phyloP scores from a whole-genome alignment of 345 rosid species.

The Eucalyptus cloeziana region DNA sequence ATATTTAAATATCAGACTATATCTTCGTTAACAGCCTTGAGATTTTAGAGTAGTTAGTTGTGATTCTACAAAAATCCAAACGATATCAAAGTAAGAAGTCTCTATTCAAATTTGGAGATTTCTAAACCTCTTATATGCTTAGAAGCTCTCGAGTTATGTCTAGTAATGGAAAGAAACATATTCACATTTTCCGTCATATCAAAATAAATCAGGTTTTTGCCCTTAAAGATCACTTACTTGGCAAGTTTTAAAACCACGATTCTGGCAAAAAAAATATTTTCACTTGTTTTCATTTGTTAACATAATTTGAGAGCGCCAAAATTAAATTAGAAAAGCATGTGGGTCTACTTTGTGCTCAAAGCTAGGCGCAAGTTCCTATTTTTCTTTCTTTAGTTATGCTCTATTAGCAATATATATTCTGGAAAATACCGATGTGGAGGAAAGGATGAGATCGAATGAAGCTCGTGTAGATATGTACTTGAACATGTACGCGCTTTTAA shows the following conservation, averaged over 20 bases:
- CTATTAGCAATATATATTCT: background rate
- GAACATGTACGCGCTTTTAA: background rate
- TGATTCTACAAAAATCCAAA: background rate
- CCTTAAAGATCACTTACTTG: accelerated
- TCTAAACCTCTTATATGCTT: no score
- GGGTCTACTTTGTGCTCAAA: no score
- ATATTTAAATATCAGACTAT: background rate
- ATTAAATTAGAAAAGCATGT: background rate
- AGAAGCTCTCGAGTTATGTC: background rate
- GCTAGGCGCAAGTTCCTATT: background rate
- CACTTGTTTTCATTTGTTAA: background rate
- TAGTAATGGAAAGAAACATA: background rate
- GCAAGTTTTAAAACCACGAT: background rate
- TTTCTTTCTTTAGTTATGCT: background rate
- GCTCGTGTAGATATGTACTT: background rate
- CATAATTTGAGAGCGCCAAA: background rate
- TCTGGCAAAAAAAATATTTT: no score
- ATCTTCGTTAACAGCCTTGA: accelerated
- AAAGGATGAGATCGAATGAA: background rate
- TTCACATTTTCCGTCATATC: background rate
- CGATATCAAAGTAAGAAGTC: background rate
- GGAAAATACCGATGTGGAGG: background rate
- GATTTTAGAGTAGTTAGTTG: background rate
- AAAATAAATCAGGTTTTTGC: background rate
- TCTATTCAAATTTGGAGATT: no score